Conservation (phyloP, 176 grass and related monocot genomes). For the Aegilops umbellulata region DNA sequence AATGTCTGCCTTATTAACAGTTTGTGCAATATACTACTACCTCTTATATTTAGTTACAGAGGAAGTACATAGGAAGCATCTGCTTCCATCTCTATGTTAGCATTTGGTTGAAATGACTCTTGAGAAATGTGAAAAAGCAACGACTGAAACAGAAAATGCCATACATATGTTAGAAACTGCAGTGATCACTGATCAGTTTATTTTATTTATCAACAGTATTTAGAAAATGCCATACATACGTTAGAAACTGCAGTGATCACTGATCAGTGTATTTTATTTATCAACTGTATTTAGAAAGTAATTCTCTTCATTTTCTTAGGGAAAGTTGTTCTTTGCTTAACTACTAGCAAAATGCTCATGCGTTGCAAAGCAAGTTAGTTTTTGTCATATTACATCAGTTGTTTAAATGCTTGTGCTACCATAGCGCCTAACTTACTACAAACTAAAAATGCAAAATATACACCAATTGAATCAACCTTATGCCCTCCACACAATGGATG, state of each 20-base stretch:
- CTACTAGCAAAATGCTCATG: background rate
- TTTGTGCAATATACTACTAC: background rate
- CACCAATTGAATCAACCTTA: background rate
- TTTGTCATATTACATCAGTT: background rate
- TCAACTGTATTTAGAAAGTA: background rate
- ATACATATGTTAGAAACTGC: background rate
- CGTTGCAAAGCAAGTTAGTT: background rate
- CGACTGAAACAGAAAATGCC: background rate
- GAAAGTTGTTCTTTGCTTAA: background rate
- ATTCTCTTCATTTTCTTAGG: background rate
- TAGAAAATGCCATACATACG: background rate
- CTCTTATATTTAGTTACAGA: too few species aligned
- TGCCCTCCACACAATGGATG: background rate
- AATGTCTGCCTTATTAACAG: constrained; percentile 3
- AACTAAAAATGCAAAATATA: background rate
- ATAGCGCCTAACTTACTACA: background rate
- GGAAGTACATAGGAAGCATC: background rate
- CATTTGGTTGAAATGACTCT: background rate
- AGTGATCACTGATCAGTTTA: background rate
- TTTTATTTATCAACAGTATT: background rate
- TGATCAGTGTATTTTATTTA: background rate
- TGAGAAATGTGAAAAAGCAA: background rate
- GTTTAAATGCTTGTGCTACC: background rate
- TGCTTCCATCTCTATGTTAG: background rate
- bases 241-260: background rate